phyloP scores from a whole-genome alignment of 2,329 filamentous ascomycete genomes.

The Colletotrichum sp. region DNA sequence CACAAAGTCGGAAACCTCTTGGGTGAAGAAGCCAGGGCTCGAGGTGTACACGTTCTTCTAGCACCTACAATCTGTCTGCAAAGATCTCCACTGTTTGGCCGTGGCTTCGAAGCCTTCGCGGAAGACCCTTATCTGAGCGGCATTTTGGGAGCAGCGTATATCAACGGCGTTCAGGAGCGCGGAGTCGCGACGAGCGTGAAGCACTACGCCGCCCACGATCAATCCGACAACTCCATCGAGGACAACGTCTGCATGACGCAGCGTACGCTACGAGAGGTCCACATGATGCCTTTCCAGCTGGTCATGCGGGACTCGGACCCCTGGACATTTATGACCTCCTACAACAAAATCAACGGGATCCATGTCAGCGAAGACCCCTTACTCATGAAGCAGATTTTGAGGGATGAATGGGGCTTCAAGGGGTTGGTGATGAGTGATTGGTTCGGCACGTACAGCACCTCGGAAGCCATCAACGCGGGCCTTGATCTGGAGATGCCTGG shows the following conservation, averaged over 20 bases:
- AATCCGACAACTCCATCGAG: conserved; percentile 24
- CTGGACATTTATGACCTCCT: conserved; percentile 62
- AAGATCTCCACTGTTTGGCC: conserved; percentile 50
- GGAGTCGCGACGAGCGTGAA: conserved; percentile 50
- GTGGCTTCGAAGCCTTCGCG: conserved; percentile 52
- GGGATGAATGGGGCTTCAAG: conserved; percentile 62
- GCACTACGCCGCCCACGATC: conserved; percentile 43
- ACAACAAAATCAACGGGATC: conserved; percentile 63
- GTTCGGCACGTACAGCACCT: conserved; percentile 60
- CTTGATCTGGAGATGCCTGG: conserved; percentile 67
- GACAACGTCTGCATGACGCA: conserved; percentile 32
- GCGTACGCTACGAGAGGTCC: conserved; percentile 49
- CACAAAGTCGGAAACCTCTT: conserved; percentile 61
- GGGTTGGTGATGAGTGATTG: conserved; percentile 66
- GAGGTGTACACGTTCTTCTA: conserved; percentile 74
- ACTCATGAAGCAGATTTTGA: conserved; percentile 54
- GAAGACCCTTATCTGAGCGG: conserved; percentile 53
- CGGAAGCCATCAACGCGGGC: conserved; percentile 53
- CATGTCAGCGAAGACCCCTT: conserved; percentile 59
- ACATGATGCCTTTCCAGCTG: conserved; percentile 63
- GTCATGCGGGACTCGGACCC: conserved; percentile 57
- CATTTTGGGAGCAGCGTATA: conserved; percentile 44
- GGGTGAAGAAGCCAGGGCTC: conserved; percentile 56
- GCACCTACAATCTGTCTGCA: conserved; percentile 65
- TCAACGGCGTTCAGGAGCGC: conserved; percentile 47